Evolutionary conservation across 257 asterid genomes (phyloP).

Genomic region (Paulownia fortunei): DNA sequence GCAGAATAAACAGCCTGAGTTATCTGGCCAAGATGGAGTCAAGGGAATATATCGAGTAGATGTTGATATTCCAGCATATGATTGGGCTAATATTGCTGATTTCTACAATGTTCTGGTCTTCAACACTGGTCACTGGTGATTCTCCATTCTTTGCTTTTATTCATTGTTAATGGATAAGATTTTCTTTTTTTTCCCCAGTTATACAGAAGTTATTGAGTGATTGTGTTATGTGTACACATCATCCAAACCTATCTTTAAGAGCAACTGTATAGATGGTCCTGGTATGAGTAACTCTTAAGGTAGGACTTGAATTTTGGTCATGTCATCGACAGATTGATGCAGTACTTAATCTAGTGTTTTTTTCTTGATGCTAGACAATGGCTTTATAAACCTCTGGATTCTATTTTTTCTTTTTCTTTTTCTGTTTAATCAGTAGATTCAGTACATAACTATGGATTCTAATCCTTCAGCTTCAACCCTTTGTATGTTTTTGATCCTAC

Average conservation of each 20-base stretch:
- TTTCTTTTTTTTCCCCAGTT: neutral
- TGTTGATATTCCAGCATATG: constrained; percentile 83
- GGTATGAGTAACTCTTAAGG: neutral
- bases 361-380: neutral
- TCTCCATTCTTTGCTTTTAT: constrained; percentile 29
- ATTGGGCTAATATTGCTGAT: constrained; percentile 75
- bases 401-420: neutral
- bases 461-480: neutral
- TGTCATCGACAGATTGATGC: neutral
- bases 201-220: neutral
- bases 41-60: constrained; percentile 83
- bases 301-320: neutral
- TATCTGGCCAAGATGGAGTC: constrained; percentile 51
- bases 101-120: constrained; percentile 84
- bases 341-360: neutral
- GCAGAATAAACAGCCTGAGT: constrained; percentile 64
- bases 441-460: neutral
- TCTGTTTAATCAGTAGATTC: neutral
- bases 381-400: neutral
- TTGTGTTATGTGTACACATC: neutral
- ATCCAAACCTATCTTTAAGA: neutral
- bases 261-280: neutral
- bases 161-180: constrained; percentile 2
- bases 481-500: neutral
- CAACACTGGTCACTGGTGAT: constrained; percentile 97